Evolutionary conservation across 1,284 basidiomycete genomes (phyloP), one percentile per base, ranked within the genome.

Genomic region (Ceratobasidium sp.): DNA sequence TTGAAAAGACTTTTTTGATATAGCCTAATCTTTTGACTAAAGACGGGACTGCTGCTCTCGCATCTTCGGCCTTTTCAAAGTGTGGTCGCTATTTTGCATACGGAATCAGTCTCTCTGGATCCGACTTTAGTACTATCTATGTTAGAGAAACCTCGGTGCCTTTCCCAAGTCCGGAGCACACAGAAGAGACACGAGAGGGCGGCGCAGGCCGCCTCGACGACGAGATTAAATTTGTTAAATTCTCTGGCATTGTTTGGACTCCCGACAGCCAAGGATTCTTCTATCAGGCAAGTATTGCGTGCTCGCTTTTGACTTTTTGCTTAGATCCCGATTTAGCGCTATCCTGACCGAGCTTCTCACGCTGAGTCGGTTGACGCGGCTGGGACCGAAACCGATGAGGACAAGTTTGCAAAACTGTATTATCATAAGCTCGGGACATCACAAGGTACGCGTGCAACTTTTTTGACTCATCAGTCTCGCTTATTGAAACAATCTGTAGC

Each of bases 241-340:
- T 94, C 84, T 92, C 91, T 0, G 84, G 85, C 12, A 88, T 94
- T 68, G 86, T 86, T 44, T 95, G 94, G 94, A 90, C 91, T 9
- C 89, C 90, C 77, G 93, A 95, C 83, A 91, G 90, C 77, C 91
- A 90, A 80, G 93, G 94, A 0, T 94, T 95, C 84, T 94, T 94
- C 85, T 95, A 95, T 83, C 93, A 94, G 86, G 92, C 92, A 80
- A 61, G 68, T 23, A 20, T 59, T n/a, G 46, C 77, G 80, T n/a
- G 81, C 79, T 68, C 78, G 75, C 56, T 77, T 57, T 40, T 17
- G 13, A 0, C 15, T 56, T 56, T 71, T 57, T 38, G 46, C 56
- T 71, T 40, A 38, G 33, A 80, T 13, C 33, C 50, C 17, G 15
- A 10, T 56, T 86, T 78, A 88, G 91, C 87, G 92, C 42, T 92